Conservation (phyloP, 805 yeast species). For the Starmerella gropengiesseri region DNA sequence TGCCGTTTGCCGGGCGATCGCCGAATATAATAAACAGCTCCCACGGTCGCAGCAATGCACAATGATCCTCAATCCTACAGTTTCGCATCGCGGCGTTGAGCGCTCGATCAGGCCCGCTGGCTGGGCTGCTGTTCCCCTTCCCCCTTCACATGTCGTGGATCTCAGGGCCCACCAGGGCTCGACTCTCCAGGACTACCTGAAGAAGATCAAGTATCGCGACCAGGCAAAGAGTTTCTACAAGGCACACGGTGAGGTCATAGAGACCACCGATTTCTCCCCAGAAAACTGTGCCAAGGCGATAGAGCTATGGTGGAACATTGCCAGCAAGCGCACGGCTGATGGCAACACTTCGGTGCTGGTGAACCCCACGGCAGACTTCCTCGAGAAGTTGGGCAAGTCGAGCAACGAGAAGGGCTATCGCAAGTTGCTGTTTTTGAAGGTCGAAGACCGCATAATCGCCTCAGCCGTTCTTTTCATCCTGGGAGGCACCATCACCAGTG, state of each 20-base stretch:
- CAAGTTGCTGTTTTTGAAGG: slow-evolving; percentile 33
- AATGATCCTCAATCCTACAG: slow-evolving; percentile 33
- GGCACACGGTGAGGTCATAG: slow-evolving; percentile 32
- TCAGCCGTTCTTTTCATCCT: slow-evolving; percentile 36
- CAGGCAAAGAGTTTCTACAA: slow-evolving; percentile 31
- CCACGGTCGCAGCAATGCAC: slow-evolving; percentile 29
- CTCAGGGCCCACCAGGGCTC: slow-evolving; percentile 31
- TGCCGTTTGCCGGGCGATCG: slow-evolving; percentile 33
- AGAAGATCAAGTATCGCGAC: slow-evolving; percentile 34
- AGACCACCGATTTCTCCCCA: slow-evolving; percentile 29
- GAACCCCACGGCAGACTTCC: slow-evolving; percentile 30
- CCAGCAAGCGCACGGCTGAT: slow-evolving; percentile 31
- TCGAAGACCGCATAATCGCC: slow-evolving; percentile 32
- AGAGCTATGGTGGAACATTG: slow-evolving; percentile 34
- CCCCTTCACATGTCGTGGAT: slow-evolving; percentile 36
- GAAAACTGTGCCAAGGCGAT: slow-evolving; percentile 30
- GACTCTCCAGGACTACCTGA: slow-evolving; percentile 32
- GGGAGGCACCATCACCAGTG: slow-evolving; percentile 38
- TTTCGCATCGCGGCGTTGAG: slow-evolving; percentile 30
- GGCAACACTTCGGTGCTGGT: slow-evolving; percentile 34
- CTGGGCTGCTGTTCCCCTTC: slow-evolving; percentile 32
- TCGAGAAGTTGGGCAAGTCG: slow-evolving; percentile 28
- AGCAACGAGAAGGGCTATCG: slow-evolving; percentile 27
- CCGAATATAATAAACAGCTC: slow-evolving; percentile 30
- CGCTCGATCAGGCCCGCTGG: slow-evolving; percentile 32